These are phyloP conservation scores for Cladophialophora bantiana DNA, from an alignment of 2,329 filamentous ascomycete genomes.

Conservation along the genomic window DNA sequence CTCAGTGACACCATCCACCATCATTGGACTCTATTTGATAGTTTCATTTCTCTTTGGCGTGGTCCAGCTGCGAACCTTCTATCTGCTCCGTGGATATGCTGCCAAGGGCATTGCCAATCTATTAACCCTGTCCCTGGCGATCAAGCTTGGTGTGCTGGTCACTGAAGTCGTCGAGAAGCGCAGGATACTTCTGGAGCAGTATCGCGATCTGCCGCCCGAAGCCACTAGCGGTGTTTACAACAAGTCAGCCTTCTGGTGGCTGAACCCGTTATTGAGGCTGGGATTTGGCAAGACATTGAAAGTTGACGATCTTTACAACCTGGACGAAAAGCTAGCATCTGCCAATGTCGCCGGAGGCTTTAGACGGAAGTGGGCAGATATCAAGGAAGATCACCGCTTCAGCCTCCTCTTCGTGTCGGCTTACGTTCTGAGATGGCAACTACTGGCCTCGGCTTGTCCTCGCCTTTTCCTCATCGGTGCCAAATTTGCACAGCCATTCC, in stretches of 20 bases:
- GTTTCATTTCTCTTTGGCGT: conserved; percentile 52
- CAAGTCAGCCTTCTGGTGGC: conserved; percentile 60
- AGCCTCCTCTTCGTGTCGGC: conserved; percentile 23
- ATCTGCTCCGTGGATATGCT: conserved; percentile 16
- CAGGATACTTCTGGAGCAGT: conserved; percentile 49
- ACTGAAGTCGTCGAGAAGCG: conserved; percentile 57
- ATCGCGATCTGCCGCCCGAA: conserved; percentile 56
- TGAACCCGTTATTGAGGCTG: conserved; percentile 58
- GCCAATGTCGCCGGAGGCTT: conserved; percentile 50
- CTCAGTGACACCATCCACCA: conserved; percentile 43
- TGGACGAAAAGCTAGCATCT: conserved; percentile 56
- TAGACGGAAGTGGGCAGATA: conserved; percentile 50
- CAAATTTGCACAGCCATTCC: conserved; percentile 44
- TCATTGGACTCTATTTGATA: conserved; percentile 50
- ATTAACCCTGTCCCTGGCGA: conserved; percentile 50
- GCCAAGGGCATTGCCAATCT: conserved; percentile 50
- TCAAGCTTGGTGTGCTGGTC: conserved; percentile 54
- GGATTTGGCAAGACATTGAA: conserved; percentile 56
- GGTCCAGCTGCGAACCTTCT: conserved; percentile 50
- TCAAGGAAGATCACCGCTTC: conserved; percentile 39
- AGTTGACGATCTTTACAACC: conserved; percentile 53
- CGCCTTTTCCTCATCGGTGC: conserved; percentile 40
- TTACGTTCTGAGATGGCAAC: conserved; percentile 32
- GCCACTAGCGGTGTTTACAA: conserved; percentile 61
- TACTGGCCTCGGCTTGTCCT: conserved; percentile 35